Base-by-base conservation (phyloP, 164 flowering plant genomes). In the Nymphaea thermarum region DNA sequence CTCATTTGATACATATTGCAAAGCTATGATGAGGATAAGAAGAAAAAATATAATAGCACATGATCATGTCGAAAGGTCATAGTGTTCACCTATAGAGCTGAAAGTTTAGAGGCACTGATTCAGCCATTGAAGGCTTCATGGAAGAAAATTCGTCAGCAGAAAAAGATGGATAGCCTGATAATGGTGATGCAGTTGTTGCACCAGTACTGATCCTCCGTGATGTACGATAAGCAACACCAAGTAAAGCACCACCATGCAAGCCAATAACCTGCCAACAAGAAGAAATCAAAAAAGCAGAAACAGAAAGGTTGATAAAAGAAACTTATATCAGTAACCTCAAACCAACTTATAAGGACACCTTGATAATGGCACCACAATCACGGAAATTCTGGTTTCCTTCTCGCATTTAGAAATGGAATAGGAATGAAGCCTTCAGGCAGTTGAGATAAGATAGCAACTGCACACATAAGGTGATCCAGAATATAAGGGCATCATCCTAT, bases 181-280 rank as follows among this genome's bases (percentile, higher is more conserved):
- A 73, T 36, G 99, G 96, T 96, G 90, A 90, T 44, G 99, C 90
- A 53, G 96, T 90, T 25, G 98, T 96, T 65, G 96, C 85, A 69
- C 70, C 76, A 74, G 98, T 84, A 70, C 87, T 91, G 69, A 91
- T 79, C 74, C 98, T 84, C 62, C 99, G 84, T 66, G 99, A 85
- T 65, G 91, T 87, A 65, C 96, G 82, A 80, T 94, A 94, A n/a
- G 96, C 87, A 73, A 94, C 82, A 73, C 98, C 99, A 76, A 94
- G 94, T 42, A 94, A 82, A 66, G 99, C 91, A 66, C 99, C 99
- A 36, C 99, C 96, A 80, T 94, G 96, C 86, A 94, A 79, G 60
- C 91, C 96, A 79, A 84, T 82, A 62, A 94, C 92, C 97, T 91
- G 72, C 43, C 75, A 71, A 11, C 42, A 44, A 70, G 62, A 75